Evolutionary conservation across 768 basidiomycete genomes (phyloP).

Genomic region (Lactifluus piperatus): DNA sequence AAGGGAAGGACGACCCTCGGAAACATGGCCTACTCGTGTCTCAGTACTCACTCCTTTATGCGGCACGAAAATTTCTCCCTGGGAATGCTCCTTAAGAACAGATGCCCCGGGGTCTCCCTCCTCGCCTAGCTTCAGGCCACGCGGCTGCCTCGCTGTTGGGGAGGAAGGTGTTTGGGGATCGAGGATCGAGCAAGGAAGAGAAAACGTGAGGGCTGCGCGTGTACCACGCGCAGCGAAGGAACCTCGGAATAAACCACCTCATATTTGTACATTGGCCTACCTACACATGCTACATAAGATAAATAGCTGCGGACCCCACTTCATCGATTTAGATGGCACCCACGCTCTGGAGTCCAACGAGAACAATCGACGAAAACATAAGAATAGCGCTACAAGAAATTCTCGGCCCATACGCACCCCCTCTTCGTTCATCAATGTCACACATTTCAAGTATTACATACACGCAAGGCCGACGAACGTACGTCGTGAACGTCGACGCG

Average conservation of each 20-base stretch:
- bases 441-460: background rate
- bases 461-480: background rate
- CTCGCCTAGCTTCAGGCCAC: background rate
- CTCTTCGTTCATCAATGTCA: background rate
- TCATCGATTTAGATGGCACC: background rate
- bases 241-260: no score
- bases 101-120: no score
- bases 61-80: background rate
- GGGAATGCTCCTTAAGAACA: background rate
- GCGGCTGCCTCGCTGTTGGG: slow-evolving; percentile 14
- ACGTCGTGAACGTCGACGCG: slow-evolving; percentile 14
- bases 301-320: background rate
- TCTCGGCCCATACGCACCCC: background rate
- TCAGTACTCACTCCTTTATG: no score
- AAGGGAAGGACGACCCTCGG: no score
- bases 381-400: background rate
- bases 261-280: background rate
- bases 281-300: background rate
- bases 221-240: background rate
- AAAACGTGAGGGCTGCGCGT: background rate
- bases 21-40: no score
- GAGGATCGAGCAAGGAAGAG: background rate
- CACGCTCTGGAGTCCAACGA: background rate
- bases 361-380: background rate
- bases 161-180: no score